Conservation (phyloP, 192 early-diverging fungal genomes). For the Mortierella antarctica region DNA sequence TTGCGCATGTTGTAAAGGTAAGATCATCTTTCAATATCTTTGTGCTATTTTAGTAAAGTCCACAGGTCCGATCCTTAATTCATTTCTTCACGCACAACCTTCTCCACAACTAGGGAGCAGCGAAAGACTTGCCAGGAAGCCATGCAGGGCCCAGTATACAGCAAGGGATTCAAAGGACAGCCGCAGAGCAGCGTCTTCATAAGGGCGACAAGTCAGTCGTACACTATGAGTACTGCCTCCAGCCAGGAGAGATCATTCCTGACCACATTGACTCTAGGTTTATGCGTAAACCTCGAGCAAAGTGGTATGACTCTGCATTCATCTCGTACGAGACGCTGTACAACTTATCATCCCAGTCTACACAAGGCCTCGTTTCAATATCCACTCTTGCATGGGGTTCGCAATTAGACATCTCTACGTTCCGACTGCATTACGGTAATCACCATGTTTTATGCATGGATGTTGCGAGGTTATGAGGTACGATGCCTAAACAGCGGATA, state of each 20-base stretch:
- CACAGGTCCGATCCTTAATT: too few relatives aligned
- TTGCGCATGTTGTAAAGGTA: constrained; percentile 1
- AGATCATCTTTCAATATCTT: not conserved
- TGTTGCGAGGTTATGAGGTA: not conserved
- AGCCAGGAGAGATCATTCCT: too few relatives aligned
- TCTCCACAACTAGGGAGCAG: too few relatives aligned
- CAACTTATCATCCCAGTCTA: constrained; percentile 14
- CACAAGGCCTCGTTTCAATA: constrained; percentile 2
- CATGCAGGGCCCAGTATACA: too few relatives aligned
- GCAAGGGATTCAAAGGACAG: too few relatives aligned
- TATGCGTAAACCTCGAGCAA: not conserved
- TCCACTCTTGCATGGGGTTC: constrained; percentile 36
- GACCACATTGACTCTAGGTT: too few relatives aligned
- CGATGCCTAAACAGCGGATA: not conserved
- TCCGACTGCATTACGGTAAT: constrained; percentile 42
- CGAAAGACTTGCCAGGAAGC: too few relatives aligned
- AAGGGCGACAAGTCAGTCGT: too few relatives aligned
- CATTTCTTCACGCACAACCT: too few relatives aligned
- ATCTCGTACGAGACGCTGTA: constrained; percentile 36
- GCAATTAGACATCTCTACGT: constrained; percentile 38
- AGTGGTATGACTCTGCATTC: constrained; percentile 25
- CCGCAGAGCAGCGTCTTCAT: too few relatives aligned
- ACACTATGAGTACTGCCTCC: too few relatives aligned
- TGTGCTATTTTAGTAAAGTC: too few relatives aligned
- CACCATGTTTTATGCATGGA: not conserved